phyloP scores from a whole-genome alignment of 495 filamentous ascomycete genomes.

The Lindgomyces ingoldianus region DNA sequence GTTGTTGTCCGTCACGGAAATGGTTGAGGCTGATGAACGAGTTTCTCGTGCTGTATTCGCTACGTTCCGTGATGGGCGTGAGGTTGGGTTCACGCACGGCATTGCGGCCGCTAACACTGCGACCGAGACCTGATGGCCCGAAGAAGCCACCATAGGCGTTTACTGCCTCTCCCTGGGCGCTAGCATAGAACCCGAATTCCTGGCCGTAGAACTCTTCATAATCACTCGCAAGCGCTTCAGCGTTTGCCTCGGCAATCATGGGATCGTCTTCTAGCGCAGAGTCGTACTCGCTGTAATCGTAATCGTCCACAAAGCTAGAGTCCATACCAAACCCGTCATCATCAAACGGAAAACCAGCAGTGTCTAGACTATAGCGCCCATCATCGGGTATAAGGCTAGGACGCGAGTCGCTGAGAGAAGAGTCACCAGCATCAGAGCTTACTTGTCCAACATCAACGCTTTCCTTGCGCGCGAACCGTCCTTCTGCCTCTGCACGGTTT shows the following conservation, averaged over 20 bases:
- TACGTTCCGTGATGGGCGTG: constrained; percentile 94
- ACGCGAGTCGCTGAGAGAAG: constrained; percentile 33
- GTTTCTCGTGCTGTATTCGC: constrained; percentile 93
- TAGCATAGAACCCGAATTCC: constrained; percentile 96
- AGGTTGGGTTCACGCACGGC: constrained; percentile 83
- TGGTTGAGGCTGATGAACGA: constrained; percentile 74
- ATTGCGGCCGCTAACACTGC: constrained; percentile 68
- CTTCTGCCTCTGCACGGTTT: constrained; percentile 68
- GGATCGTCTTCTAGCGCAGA: constrained; percentile 74
- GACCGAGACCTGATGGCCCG: constrained; percentile 65
- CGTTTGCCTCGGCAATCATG: constrained; percentile 94
- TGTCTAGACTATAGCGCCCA: constrained; percentile 43
- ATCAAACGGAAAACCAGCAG: constrained; percentile 27
- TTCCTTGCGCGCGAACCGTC: constrained; percentile 61
- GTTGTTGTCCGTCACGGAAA: constrained; percentile 49
- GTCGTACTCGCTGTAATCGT: constrained; percentile 57
- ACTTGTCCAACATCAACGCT: constrained; percentile 43
- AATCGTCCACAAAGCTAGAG: constrained; percentile 42
- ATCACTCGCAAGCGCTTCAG: constrained; percentile 87
- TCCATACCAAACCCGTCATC: constrained; percentile 44
- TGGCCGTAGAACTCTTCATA: constrained; percentile 91
- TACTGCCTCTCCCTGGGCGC: constrained; percentile 45
- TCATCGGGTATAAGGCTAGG: constrained; percentile 47
- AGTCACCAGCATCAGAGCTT: constrained; percentile 30
- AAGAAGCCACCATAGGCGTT: constrained; percentile 90